These are phyloP conservation scores for Penicillium sp. DNA, from an alignment of 2,329 filamentous ascomycete genomes.

Conservation along the genomic window DNA sequence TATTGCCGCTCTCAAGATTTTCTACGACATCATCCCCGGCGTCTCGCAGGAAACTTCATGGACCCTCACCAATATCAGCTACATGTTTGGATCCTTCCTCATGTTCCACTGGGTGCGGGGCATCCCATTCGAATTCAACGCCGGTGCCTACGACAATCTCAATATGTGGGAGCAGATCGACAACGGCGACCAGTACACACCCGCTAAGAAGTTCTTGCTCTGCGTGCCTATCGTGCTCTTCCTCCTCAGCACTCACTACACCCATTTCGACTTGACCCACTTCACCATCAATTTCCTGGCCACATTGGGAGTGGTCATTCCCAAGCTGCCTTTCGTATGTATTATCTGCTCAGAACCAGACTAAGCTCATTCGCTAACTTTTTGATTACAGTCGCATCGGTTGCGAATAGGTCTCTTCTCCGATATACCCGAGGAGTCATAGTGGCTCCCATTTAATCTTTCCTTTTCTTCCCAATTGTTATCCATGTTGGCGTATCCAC, in stretches of 20 bases:
- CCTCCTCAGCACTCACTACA: slow-evolving; percentile 96
- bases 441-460: slow-evolving; percentile 16
- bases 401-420: slow-evolving; percentile 75
- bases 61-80: slow-evolving; percentile 97
- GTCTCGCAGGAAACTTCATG: slow-evolving; percentile 97
- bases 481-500: slow-evolving; percentile 20
- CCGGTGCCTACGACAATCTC: slow-evolving; percentile 96
- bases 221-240: slow-evolving; percentile 93
- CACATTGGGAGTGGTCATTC: slow-evolving; percentile 87
- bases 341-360: not conserved
- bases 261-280: slow-evolving; percentile 94
- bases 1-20: slow-evolving; percentile 86
- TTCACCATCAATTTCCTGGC: slow-evolving; percentile 97
- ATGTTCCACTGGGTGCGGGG: slow-evolving; percentile 99
- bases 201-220: slow-evolving; percentile 96
- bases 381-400: slow-evolving; percentile 64
- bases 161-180: slow-evolving; percentile 99
- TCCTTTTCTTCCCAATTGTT: slow-evolving; percentile 16
- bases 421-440: slow-evolving; percentile 62
- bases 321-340: slow-evolving; percentile 91
- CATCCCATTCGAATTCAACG: slow-evolving; percentile 98
- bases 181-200: slow-evolving; percentile 97
- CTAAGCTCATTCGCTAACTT: slow-evolving; percentile 25
- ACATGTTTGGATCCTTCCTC: slow-evolving; percentile 98
- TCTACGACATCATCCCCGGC: slow-evolving; percentile 94